Percentiles rank a stretch among this genome's conserved stretches.
Conservation (phyloP, 768 basidiomycete genomes). For the Boletus reticulatus region DNA sequence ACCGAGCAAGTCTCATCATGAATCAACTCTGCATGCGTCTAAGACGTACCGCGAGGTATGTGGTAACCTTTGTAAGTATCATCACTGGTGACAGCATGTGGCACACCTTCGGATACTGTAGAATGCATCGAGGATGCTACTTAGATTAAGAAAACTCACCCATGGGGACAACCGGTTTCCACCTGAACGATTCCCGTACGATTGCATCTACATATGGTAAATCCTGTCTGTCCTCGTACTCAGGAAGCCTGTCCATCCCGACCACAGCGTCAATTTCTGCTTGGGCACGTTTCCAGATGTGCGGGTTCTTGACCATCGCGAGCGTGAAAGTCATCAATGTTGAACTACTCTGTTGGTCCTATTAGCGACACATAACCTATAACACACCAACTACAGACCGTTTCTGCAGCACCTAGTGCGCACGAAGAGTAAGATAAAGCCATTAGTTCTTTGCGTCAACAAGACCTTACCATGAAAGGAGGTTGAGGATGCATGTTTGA, state of each 20-base stretch:
- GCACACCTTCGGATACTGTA: background rate
- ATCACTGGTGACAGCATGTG: background rate
- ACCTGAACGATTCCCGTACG: background rate
- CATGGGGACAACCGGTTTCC: background rate
- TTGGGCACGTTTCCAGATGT: constrained; percentile 3
- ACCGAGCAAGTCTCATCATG: no score
- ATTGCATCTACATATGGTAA: constrained; percentile 2
- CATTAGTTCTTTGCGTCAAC: background rate
- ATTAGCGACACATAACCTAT: background rate
- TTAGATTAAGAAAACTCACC: background rate
- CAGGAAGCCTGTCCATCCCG: constrained; percentile 3
- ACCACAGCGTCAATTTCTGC: background rate
- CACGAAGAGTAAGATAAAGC: background rate
- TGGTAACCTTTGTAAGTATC: constrained; percentile 4
- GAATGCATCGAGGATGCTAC: background rate
- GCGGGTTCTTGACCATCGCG: constrained; percentile 10
- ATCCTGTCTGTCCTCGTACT: constrained; percentile 2
- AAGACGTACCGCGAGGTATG: constrained; percentile 1
- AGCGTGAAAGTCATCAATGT: constrained; percentile 1
- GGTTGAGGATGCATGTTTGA: background rate
- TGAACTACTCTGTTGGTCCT: background rate
- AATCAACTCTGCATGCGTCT: background rate
- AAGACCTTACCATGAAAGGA: background rate
- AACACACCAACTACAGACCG: background rate
- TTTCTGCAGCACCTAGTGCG: background rate